Evolutionary conservation across 1,139 yeast genomes (phyloP), one percentile per base, ranked within the genome.

Genomic region (Eremothecium sinecaudum): DNA sequence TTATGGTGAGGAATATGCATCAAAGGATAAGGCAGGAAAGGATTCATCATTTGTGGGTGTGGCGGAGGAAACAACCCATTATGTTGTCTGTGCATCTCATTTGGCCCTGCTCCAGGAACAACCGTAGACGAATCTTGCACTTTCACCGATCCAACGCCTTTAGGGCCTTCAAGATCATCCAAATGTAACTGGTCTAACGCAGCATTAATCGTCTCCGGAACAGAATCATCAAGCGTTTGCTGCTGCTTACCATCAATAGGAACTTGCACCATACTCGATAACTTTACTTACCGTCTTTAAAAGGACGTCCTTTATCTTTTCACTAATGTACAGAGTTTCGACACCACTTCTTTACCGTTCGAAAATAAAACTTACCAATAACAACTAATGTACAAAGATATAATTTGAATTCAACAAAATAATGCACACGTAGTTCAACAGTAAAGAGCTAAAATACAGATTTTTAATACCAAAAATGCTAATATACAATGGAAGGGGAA

Each of bases 181-280:
- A 56, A 35, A 32, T 54, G 53, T 28, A 56, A 36, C 30, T 53
- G 58, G 17, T 50, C 57, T 34, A 56, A 35, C 15, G 58, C 60
- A 17, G 56, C 47, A 30, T 46, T 48, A 21, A 55, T 44, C 4
- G 51, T 45, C 37, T 45, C 53, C 4, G 51, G 40, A 14, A 49
- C 55, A 15, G 36, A 41, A 12, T 40, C 45, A 9, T 16, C 19
- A n/a, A n/a, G n/a, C n/a, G n/a, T n/a, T 4, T 13, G 12, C 30
- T 15, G 21, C 30, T 16, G 30, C 21, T 15, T 18, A 11, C 21
- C 21, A 16, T 22, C 40, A 23, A 31, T 33, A 21, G 27, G 40
- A 15, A 29, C 35, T 18, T 31, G 35, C 20, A 31, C 27, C 23
- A 18, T 19, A 10, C 8, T 8, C 8, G 7, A 8, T 25, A 8